Base-by-base conservation (phyloP, 2,329 filamentous ascomycete genomes). In the Curvularia lunata region DNA sequence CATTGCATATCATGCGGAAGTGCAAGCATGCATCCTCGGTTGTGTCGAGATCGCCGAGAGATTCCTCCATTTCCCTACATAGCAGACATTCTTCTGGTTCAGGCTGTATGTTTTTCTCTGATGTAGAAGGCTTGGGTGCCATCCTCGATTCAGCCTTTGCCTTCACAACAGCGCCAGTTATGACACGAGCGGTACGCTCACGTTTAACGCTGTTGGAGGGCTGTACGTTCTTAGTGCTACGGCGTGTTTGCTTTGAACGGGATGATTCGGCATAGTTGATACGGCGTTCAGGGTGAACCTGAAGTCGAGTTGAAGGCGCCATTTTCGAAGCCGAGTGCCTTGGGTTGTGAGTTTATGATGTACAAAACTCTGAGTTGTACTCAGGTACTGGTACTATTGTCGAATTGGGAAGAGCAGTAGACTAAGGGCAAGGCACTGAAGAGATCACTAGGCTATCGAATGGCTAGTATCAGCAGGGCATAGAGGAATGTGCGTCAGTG, bases 31-130 rank as follows among this genome's bases (percentile, higher is more conserved):
- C 37, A n/a, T 54, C 34, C 4, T 32, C 19, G 10, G 57, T 18
- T 0, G 38, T 37, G 19, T 54, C 64, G 62, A 69, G 70, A 9
- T 21, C 47, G 10, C 46, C 65, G 4, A 42, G 37, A 3, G 28
- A 38, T 6, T 47, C 60, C 27, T 30, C 9, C 27, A 8, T 30
- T 30, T 30, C 9, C 27, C 5, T 30, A 41, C 70, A 72, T 25
- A 72, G 58, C 4, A 46, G 19, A 50, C 70, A 71, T 23, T 70
- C 64, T 28, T 51, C 65, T n/a, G 5, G n/a, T 37, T 12, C 30
- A 32, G 30, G 30, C 30, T 5, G 30, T 12, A 12, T 2, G 10
- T 32, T 13, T 12, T 32, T 13, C 30, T n/a, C n/a, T n/a, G 12
- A 13, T 5, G 2, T 13, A 13, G 30, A 32, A 32, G 30, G 2